Evolutionary conservation across 192 early-diverging fungal species (phyloP), one percentile per base, ranked within the genome.

Genomic region (Umbelopsis sp.): DNA sequence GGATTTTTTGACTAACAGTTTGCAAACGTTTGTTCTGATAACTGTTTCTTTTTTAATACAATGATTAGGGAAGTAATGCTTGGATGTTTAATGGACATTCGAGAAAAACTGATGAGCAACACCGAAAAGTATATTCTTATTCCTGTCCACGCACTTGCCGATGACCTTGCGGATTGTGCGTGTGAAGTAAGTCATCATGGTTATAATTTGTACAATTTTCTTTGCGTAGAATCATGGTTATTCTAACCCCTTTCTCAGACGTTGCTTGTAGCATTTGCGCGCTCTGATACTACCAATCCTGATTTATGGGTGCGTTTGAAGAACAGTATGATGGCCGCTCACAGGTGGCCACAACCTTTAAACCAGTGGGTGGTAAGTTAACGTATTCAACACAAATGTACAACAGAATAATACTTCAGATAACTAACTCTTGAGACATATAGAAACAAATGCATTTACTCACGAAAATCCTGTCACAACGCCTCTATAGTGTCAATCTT

Each of bases 301-400:
- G 80, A 76, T 0, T 72, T 86, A 38, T 95, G 94, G 94, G 67
- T 77, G 38, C 77, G 73, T 11, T 66, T 94, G 22, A 74, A 80
- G 62, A 77, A 81, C 17, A 73, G 77, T 0, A 69, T 93, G 56
- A 62, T 74, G 12, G 70, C 71, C n/a, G 78, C 84, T 74, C 76
- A 83, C 4, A 66, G 82, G 4, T 92, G 86, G 85, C 78, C 76
- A 11, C 90, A 91, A 69, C 79, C 81, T 25, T 74, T 91, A 17
- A 69, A 73, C 17, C 89, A 92, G 54, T 95, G 91, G 91, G 81
- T 81, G 62, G 91, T 92, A 82, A 81, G 85, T 84, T 9, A 21
- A 21, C 20, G n/a, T 22, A 24, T 51, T 5, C 62, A 45, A 36
- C 24, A 22, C 8, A 1, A 52, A 1, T n/a, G 34, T 38, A 71